These are phyloP conservation scores for Lobosporangium transversale DNA, from an alignment of 192 early-diverging fungal species.

Conservation along the genomic window DNA sequence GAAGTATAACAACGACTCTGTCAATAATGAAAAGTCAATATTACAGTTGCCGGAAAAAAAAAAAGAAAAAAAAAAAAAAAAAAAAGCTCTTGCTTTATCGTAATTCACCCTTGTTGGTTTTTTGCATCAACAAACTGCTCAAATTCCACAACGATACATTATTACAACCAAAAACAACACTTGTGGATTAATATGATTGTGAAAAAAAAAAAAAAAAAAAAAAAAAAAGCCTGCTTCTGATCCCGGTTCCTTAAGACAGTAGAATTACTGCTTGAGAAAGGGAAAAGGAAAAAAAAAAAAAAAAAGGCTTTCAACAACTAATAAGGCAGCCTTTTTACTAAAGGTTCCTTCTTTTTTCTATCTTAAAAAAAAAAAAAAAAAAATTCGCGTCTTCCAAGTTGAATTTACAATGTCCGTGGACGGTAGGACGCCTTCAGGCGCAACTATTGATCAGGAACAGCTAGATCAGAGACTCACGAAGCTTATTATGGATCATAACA, in stretches of 20 bases:
- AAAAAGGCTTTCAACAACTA: neutral
- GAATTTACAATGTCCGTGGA: slow-evolving; percentile 23
- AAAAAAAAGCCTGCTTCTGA: no score
- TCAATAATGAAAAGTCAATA: neutral
- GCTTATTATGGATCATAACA: slow-evolving; percentile 38
- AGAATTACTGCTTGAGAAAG: neutral
- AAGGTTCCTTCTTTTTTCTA: neutral
- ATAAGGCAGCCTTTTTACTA: neutral
- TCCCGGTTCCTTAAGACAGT: neutral
- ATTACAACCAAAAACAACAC: no score
- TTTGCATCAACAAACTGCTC: no score
- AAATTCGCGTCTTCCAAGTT: neutral
- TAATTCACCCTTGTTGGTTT: no score
- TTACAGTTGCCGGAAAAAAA: no score
- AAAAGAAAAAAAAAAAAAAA: no score
- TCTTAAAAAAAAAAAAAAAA: neutral
- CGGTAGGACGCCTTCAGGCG: slow-evolving; percentile 1
- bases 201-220: no score
- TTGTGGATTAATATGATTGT: no score
- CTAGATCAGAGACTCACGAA: slow-evolving; percentile 27
- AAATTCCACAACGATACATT: no score
- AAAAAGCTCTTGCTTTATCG: no score
- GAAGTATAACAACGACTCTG: no score
- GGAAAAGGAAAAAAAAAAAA: neutral
- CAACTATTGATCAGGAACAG: slow-evolving; percentile 42